Base-by-base conservation (phyloP, 306 rosid species). In the Trifolium pratense region DNA sequence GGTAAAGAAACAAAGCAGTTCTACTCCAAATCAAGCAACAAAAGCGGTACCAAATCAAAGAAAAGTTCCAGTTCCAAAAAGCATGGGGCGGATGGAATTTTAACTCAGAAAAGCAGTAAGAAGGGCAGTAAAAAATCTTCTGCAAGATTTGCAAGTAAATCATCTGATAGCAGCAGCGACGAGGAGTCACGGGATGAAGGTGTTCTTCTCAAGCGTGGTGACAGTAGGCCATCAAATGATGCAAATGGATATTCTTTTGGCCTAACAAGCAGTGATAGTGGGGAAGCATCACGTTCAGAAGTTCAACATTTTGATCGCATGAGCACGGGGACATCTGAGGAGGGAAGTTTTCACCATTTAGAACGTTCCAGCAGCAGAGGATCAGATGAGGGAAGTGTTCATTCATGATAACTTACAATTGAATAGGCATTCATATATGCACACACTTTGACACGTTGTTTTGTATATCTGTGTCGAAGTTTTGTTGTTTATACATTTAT, bases 31-130 rank as follows among this genome's bases (percentile, higher is more conserved):
- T 70, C 82, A 64, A 75, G 71, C 68, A 34, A 72, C 59, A 80
- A 84, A 76, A 66, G 77, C 75, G 77, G 85, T 71, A 57, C 51
- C 65, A 69, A 37, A 58, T 73, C 86, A 78, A 66, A 40, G 62
- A 59, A 58, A 14, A 39, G 59, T 43, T 67, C 60, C 15, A 15
- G 1, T 56, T 23, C 63, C 5, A 75, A 71, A 67, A 48, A 81
- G 10, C 42, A 45, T 12, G 70, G 52, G 1, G 78, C 18, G 7
- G 61, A n/a, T 71, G 34, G 82, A 25, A 60, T 14, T 62, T 61
- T 66, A 32, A 74, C 78, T 65, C 49, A 60, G 46, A 70, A 78
- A 70, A 80, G 79, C 63, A 76, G 63, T 9, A 57, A 45, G 23
- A 68, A 71, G 66, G 79, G 82, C 73, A 75, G 72, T 9, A 64